phyloP scores from a whole-genome alignment of 768 basidiomycete genomes.

The Dentipellis sp. region DNA sequence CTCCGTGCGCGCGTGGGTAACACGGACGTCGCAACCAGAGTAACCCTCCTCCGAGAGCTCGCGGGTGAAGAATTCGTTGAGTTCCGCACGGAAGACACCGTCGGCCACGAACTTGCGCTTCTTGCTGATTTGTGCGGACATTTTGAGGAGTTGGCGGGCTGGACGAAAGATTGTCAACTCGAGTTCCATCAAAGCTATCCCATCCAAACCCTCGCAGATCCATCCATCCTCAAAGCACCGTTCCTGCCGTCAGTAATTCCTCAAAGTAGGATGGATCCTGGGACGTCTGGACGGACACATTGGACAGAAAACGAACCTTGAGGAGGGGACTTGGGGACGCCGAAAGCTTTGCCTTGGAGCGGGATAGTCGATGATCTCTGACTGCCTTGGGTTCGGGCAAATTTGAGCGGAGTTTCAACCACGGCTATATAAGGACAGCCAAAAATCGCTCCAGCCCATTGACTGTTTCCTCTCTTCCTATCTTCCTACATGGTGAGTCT shows the following conservation, averaged over 20 bases:
- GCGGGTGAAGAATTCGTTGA: conserved; percentile 97
- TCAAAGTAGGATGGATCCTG: background rate
- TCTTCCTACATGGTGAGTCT: too few relatives aligned
- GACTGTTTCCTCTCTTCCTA: too few relatives aligned
- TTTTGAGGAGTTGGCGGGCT: conserved; percentile 29
- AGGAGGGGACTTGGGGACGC: background rate
- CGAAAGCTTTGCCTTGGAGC: background rate
- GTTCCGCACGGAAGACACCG: conserved; percentile 98
- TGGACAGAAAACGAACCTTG: background rate
- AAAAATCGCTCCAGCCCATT: background rate
- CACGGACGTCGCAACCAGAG: conserved; percentile 99
- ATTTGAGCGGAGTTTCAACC: background rate
- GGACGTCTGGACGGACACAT: background rate
- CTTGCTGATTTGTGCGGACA: conserved; percentile 90
- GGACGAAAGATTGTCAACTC: background rate
- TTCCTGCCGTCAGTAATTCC: background rate
- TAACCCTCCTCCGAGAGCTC: conserved; percentile 99
- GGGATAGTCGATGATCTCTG: background rate
- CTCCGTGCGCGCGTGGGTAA: conserved; percentile 98
- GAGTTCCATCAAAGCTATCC: background rate
- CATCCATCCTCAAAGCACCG: conserved; percentile 9
- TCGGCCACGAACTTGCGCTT: conserved; percentile 98
- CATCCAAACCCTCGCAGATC: conserved; percentile 3
- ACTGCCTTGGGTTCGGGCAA: background rate
- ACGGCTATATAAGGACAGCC: background rate